Conservation (phyloP, 2,329 filamentous ascomycete species). For the Trichoderma koningiopsis region DNA sequence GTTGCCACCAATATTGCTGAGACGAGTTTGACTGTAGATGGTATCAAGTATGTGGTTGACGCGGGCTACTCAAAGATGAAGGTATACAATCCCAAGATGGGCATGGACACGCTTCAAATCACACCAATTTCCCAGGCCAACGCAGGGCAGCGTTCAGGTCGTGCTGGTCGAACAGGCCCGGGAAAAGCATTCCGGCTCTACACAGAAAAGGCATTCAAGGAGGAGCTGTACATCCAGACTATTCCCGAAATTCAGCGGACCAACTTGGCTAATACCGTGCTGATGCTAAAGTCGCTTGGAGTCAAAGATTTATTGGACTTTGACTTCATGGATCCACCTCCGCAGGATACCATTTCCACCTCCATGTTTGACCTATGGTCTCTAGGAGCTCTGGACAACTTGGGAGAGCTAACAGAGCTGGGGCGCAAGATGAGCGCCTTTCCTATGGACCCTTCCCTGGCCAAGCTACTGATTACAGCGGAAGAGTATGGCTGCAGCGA, state of each 20-base stretch:
- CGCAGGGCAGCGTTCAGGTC: conserved; percentile 86
- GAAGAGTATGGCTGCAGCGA: conserved; percentile 91
- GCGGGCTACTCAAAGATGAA: conserved; percentile 96
- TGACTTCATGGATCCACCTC: conserved; percentile 98
- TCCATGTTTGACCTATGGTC: conserved; percentile 98
- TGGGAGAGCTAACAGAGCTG: conserved; percentile 85
- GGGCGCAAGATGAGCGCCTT: conserved; percentile 95
- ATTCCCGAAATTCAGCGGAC: conserved; percentile 98
- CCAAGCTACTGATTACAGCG: conserved; percentile 91
- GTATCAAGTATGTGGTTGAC: conserved; percentile 99
- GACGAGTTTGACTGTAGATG: conserved; percentile 95
- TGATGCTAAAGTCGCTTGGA: conserved; percentile 90
- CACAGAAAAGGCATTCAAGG: conserved; percentile 91
- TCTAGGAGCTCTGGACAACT: conserved; percentile 86
- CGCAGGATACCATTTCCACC: conserved; percentile 95
- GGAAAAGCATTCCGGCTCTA: conserved; percentile 94
- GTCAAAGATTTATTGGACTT: conserved; percentile 95
- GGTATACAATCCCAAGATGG: conserved; percentile 98
- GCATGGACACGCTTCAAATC: conserved; percentile 98
- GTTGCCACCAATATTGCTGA: conserved; percentile 99
- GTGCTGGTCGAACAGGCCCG: conserved; percentile 90
- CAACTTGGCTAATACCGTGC: conserved; percentile 90
- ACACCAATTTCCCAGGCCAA: conserved; percentile 98
- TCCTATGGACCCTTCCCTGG: conserved; percentile 94
- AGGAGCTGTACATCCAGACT: conserved; percentile 94